Conservation (phyloP, 2,329 filamentous ascomycete species). For the Periglandula ipomoeae region DNA sequence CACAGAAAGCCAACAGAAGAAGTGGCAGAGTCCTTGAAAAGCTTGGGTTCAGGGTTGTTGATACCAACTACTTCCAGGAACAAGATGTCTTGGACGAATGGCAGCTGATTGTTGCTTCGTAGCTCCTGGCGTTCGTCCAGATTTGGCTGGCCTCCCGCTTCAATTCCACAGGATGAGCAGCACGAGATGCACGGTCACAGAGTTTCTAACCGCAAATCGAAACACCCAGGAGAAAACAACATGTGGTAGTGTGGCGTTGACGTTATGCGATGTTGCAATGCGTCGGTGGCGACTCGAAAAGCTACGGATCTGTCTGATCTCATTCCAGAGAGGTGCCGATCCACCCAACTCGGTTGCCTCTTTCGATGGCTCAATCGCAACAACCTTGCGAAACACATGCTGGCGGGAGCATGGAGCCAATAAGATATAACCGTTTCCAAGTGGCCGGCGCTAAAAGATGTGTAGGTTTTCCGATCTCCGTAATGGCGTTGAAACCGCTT, state of each 20-base stretch:
- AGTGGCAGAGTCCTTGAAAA: slow-evolving; percentile 10
- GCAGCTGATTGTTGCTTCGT: too few relatives aligned
- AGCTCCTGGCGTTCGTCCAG: neutral
- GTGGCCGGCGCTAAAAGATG: too few relatives aligned
- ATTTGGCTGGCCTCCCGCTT: neutral
- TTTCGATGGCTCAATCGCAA: neutral
- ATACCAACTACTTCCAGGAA: slow-evolving; percentile 6
- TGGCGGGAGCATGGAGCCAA: too few relatives aligned
- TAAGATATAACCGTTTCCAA: too few relatives aligned
- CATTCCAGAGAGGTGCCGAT: neutral
- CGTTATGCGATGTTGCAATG: neutral
- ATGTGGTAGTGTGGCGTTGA: neutral
- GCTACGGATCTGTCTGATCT: neutral
- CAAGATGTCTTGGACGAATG: neutral
- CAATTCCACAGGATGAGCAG: too few relatives aligned
- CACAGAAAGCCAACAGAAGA: too few relatives aligned
- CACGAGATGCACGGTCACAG: too few relatives aligned
- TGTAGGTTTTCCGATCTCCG: neutral
- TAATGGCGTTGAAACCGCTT: neutral
- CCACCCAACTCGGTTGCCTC: neutral
- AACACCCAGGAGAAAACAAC: too few relatives aligned
- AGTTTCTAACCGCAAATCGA: too few relatives aligned
- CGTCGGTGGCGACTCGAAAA: too few relatives aligned
- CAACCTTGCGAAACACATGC: neutral
- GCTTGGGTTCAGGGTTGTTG: slow-evolving; percentile 5